A percentile compares a stretch with the other conserved stretches of the same genome.
These are phyloP conservation scores for Pseudopyrenochaeta lycopersici DNA, from an alignment of 2,329 filamentous ascomycete genomes.

Conservation along the genomic window DNA sequence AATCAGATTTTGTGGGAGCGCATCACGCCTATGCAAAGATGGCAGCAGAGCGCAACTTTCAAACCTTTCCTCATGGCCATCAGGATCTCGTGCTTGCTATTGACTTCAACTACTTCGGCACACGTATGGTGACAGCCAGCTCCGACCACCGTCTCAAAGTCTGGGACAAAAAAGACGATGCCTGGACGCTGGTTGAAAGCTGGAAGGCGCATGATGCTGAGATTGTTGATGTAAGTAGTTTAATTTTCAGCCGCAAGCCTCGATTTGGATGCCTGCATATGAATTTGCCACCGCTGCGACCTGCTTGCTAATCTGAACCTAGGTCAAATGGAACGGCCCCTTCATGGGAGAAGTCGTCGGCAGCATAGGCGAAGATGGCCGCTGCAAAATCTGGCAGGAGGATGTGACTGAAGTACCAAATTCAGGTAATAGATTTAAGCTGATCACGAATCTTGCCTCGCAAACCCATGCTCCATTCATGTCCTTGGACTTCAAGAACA, in stretches of 20 bases:
- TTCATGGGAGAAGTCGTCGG: conserved; percentile 89
- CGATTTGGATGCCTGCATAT: conserved; percentile 27
- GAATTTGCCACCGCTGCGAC: conserved; percentile 23
- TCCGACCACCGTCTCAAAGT: conserved; percentile 93
- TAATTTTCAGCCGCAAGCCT: conserved; percentile 24
- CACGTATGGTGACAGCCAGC: conserved; percentile 88
- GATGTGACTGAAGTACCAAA: conserved; percentile 79
- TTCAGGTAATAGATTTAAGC: conserved; percentile 81
- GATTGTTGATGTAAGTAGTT: conserved; percentile 76
- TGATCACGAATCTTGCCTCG: conserved; percentile 67
- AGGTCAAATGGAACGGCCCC: conserved; percentile 94
- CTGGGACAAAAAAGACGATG: conserved; percentile 80
- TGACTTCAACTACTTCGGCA: conserved; percentile 91
- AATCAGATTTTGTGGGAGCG: conserved; percentile 38
- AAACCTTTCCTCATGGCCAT: conserved; percentile 76
- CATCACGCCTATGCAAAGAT: conserved; percentile 43
- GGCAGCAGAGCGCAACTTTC: conserved; percentile 52
- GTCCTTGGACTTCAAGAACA: conserved; percentile 86
- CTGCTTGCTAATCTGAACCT: conserved; percentile 29
- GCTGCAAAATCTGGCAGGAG: conserved; percentile 92
- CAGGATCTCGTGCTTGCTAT: conserved; percentile 83
- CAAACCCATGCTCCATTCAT: conserved; percentile 76
- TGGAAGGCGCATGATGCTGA: conserved; percentile 93
- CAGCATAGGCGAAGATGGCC: conserved; percentile 88
- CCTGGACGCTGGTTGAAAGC: conserved; percentile 83